Evolutionary conservation across 306 rosid genomes (phyloP).

Genomic region (Glycine tomentella): DNA sequence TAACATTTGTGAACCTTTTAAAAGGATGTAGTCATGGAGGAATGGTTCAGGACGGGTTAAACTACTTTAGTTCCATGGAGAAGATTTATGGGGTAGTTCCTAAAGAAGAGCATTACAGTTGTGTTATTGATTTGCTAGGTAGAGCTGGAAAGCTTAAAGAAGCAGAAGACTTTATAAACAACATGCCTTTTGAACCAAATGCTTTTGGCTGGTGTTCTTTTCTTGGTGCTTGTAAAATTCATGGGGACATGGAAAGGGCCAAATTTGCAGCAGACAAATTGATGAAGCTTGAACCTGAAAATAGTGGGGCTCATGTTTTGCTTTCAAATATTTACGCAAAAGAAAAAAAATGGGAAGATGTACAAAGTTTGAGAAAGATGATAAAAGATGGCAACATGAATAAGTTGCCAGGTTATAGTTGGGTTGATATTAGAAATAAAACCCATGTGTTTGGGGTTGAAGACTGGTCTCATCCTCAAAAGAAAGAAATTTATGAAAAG

Average conservation of each 20-base stretch:
- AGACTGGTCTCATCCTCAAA: slow-evolving; percentile 64
- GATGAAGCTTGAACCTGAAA: slow-evolving; percentile 65
- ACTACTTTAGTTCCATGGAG: slow-evolving; percentile 58
- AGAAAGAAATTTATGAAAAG: slow-evolving; percentile 59
- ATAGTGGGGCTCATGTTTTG: slow-evolving; percentile 60
- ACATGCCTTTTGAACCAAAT: slow-evolving; percentile 47
- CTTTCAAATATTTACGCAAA: slow-evolving; percentile 64
- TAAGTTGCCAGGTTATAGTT: slow-evolving; percentile 67
- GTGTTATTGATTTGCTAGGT: slow-evolving; percentile 62
- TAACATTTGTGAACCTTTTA: slow-evolving; percentile 63
- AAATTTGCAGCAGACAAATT: slow-evolving; percentile 62
- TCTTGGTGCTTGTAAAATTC: slow-evolving; percentile 63
- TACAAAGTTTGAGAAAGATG: slow-evolving; percentile 59
- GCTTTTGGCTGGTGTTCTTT: slow-evolving; percentile 64
- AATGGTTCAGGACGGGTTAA: slow-evolving; percentile 61
- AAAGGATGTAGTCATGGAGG: slow-evolving; percentile 68
- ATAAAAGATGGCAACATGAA: slow-evolving; percentile 55
- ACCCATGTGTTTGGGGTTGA: slow-evolving; percentile 62
- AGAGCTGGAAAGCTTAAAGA: slow-evolving; percentile 64
- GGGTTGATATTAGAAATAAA: slow-evolving; percentile 66
- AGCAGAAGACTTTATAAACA: slow-evolving; percentile 59
- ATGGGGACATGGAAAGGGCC: slow-evolving; percentile 62
- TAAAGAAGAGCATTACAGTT: slow-evolving; percentile 61
- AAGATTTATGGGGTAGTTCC: slow-evolving; percentile 63
- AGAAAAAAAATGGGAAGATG: slow-evolving; percentile 64